These are phyloP conservation scores for Ceratobasidium papillatum DNA, from an alignment of 1,284 basidiomycete species.

Conservation along the genomic window DNA sequence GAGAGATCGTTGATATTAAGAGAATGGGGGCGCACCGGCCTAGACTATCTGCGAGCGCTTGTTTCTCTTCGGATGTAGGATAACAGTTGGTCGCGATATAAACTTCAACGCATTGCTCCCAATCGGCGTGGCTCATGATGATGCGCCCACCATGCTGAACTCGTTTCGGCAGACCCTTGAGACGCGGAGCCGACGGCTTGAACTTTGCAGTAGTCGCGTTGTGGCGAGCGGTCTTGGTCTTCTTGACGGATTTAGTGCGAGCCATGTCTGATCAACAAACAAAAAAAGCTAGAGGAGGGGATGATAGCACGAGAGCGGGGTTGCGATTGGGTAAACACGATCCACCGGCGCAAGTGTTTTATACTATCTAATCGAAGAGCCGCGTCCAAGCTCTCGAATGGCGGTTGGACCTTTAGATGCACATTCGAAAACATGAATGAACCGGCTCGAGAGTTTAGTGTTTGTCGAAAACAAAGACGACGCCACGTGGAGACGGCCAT, in stretches of 20 bases:
- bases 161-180: slow-evolving; percentile 8
- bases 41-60: background rate
- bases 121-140: background rate
- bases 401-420: slow-evolving; percentile 9
- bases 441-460: background rate
- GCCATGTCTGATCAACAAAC: background rate
- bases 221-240: background rate
- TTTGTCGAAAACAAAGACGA: slow-evolving; percentile 11
- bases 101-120: background rate
- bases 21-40: background rate
- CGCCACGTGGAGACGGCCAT: slow-evolving; percentile 9
- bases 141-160: slow-evolving; percentile 1
- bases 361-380: background rate
- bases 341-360: background rate
- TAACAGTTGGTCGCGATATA: background rate
- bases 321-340: background rate
- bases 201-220: background rate
- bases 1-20: background rate
- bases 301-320: no score
- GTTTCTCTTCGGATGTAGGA: background rate
- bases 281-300: background rate
- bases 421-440: slow-evolving; percentile 8
- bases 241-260: background rate
- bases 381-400: slow-evolving; percentile 4
- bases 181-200: background rate